phyloP scores from a whole-genome alignment of 345 rosid species.

The Sonneratia alba region DNA sequence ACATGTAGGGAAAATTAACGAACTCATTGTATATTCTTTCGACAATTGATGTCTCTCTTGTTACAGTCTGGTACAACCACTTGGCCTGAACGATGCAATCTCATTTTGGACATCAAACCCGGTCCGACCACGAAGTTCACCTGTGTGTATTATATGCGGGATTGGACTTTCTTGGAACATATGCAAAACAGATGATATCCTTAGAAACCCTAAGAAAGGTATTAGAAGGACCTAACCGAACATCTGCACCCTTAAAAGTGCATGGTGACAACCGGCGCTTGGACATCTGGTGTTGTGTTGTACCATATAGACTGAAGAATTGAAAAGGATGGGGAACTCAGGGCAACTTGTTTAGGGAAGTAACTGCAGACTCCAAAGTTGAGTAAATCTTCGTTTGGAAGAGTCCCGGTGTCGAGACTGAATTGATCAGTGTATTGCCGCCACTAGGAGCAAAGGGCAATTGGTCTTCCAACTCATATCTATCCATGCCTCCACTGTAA shows the following conservation, averaged over 20 bases:
- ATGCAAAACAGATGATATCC: background rate
- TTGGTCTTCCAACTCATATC: background rate
- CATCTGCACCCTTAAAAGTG: background rate
- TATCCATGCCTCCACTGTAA: background rate
- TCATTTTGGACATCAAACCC: background rate
- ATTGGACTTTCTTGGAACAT: background rate
- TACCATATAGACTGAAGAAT: background rate
- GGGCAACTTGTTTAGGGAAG: background rate
- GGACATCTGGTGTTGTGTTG: background rate
- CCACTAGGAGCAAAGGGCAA: background rate
- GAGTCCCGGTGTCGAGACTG: too few species aligned
- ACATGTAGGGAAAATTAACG: too few species aligned
- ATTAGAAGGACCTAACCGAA: background rate
- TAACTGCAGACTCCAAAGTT: background rate
- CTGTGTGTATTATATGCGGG: background rate
- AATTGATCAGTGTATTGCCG: background rate
- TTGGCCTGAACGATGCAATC: background rate
- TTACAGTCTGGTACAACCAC: background rate
- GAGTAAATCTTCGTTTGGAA: background rate
- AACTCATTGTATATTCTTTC: too few species aligned
- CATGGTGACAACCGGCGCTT: background rate
- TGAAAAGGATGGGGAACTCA: background rate
- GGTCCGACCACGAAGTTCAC: background rate
- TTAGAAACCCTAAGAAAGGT: background rate
- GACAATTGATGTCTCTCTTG: background rate